Conservation (phyloP, 163 green algal species). For the Scenedesmus sp. region DNA sequence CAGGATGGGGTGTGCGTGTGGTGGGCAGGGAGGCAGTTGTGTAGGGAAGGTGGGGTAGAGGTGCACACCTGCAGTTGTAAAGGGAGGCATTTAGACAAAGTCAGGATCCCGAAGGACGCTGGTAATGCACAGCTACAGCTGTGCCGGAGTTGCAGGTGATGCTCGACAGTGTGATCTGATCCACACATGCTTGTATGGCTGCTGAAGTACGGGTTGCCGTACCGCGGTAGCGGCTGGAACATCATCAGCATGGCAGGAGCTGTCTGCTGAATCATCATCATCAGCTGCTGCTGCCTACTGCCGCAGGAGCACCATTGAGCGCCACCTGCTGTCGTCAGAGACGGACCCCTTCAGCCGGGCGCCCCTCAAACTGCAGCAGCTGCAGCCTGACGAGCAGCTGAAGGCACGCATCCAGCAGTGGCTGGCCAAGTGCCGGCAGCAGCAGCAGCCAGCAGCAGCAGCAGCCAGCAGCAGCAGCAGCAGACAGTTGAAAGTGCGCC, state of each 20-base stretch:
- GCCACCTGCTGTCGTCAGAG: constrained; percentile 53
- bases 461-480: not conserved
- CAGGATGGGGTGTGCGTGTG: no score
- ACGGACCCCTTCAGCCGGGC: constrained; percentile 64
- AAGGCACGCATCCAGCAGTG: constrained; percentile 42
- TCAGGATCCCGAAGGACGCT: no score
- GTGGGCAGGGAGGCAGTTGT: no score
- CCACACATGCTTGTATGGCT: not conserved
- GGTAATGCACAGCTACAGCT: no score
- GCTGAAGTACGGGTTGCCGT: not conserved
- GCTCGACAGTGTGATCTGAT: not conserved
- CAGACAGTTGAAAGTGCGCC: not conserved
- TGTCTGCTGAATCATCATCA: not conserved
- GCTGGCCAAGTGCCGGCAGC: not conserved
- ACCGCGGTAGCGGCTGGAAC: no score
- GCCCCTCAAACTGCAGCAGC: constrained; percentile 54
- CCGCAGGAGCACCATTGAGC: constrained; percentile 57
- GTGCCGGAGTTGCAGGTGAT: no score
- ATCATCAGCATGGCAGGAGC: no score
- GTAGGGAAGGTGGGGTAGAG: no score
- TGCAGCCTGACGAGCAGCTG: constrained; percentile 48
- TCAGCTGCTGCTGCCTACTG: not conserved
- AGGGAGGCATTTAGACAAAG: no score
- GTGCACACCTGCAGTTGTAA: no score
- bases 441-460: not conserved